phyloP scores from a whole-genome alignment of 805 yeast species.

The Wickerhamiella sorbophila region DNA sequence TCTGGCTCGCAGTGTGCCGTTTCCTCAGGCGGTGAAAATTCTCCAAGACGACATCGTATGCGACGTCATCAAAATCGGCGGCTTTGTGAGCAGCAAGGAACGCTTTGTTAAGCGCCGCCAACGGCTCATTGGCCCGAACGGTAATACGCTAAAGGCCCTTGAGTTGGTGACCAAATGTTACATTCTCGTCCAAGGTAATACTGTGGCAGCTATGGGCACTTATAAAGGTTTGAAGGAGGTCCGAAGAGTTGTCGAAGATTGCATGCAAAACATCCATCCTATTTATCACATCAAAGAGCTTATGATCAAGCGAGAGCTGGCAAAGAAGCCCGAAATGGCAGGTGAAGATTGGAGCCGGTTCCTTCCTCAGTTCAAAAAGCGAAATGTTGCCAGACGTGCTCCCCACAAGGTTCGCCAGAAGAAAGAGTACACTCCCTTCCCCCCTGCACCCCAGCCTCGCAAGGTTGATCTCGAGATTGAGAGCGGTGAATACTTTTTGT shows the following conservation, averaged over 20 bases:
- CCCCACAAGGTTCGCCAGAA: slow-evolving; percentile 52
- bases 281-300: slow-evolving; percentile 92
- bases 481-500: slow-evolving; percentile 94
- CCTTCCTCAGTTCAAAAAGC: slow-evolving; percentile 90
- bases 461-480: slow-evolving; percentile 95
- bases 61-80: slow-evolving; percentile 91
- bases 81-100: slow-evolving; percentile 76
- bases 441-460: slow-evolving; percentile 94
- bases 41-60: slow-evolving; percentile 87
- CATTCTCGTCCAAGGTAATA: slow-evolving; percentile 91
- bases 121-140: slow-evolving; percentile 90
- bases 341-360: slow-evolving; percentile 95
- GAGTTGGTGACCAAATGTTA: slow-evolving; percentile 93
- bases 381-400: slow-evolving; percentile 87
- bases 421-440: slow-evolving; percentile 95
- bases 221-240: slow-evolving; percentile 83
- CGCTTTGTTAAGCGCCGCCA: slow-evolving; percentile 92
- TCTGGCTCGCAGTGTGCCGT: slow-evolving; percentile 90
- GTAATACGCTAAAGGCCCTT: slow-evolving; percentile 89
- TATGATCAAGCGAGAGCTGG: slow-evolving; percentile 92
- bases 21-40: slow-evolving; percentile 88
- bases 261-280: slow-evolving; percentile 96
- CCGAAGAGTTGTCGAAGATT: slow-evolving; percentile 90
- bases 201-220: slow-evolving; percentile 95
- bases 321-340: slow-evolving; percentile 89